Percentiles rank a stretch among this genome's conserved stretches.
These are phyloP conservation scores for Sphagnum tenellum DNA, from an alignment of 225 moss, liverwort and hornwort genomes.

Conservation along the genomic window DNA sequence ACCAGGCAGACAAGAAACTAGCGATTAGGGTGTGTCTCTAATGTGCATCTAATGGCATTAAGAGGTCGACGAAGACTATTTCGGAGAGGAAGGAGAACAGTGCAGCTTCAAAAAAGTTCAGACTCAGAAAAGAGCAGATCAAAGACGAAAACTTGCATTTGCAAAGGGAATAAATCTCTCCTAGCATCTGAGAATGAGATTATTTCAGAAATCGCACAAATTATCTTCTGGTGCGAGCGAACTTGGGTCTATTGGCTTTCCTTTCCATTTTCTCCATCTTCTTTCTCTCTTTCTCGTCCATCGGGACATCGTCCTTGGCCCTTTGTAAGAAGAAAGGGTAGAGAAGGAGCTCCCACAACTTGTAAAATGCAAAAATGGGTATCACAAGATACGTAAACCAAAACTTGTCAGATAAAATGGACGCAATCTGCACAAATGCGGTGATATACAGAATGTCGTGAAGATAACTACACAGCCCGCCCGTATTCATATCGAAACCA, in stretches of 20 bases:
- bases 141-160: too few species aligned
- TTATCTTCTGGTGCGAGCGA: conserved; percentile 65
- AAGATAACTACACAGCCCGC: conserved; percentile 74
- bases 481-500: conserved; percentile 77
- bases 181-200: too few species aligned
- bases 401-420: conserved; percentile 71
- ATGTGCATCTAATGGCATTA: too few species aligned
- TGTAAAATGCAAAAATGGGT: conserved; percentile 65
- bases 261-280: conserved; percentile 80
- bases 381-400: conserved; percentile 80
- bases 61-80: too few species aligned
- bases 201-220: not conserved
- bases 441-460: conserved; percentile 87
- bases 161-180: too few species aligned
- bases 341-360: conserved; percentile 60
- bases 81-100: too few species aligned
- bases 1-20: too few species aligned
- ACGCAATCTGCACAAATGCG: conserved; percentile 66
- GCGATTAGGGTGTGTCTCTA: too few species aligned
- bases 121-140: too few species aligned
- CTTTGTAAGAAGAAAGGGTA: conserved; percentile 55
- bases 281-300: conserved; percentile 62
- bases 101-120: too few species aligned
- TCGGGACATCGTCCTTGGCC: conserved; percentile 42
- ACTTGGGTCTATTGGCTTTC: conserved; percentile 82